phyloP scores from a whole-genome alignment of 768 basidiomycete species.

The Paxillus ammoniavirescens region DNA sequence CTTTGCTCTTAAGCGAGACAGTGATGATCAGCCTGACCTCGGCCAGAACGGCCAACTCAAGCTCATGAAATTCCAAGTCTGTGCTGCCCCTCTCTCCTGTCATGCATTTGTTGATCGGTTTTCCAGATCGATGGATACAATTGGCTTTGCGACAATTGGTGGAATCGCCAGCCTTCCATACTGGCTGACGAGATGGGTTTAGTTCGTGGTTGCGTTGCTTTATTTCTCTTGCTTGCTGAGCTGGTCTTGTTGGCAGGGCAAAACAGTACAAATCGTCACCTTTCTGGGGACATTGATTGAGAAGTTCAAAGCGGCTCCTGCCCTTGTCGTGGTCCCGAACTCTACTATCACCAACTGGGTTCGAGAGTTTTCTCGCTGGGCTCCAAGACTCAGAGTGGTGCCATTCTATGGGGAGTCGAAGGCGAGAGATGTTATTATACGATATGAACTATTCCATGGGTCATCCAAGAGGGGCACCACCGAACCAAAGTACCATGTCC shows the following conservation, averaged over 20 bases:
- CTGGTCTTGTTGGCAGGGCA: conserved; percentile 51
- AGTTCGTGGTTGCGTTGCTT: conserved; percentile 38
- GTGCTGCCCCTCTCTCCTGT: conserved; percentile 16
- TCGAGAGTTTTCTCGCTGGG: conserved; percentile 83
- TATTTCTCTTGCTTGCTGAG: conserved; percentile 5
- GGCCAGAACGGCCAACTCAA: conserved; percentile 62
- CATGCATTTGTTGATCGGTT: conserved; percentile 5
- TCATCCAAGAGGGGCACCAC: conserved; percentile 39
- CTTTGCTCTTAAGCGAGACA: conserved; percentile 42
- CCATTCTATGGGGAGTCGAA: conserved; percentile 83
- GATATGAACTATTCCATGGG: conserved; percentile 76
- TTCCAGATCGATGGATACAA: conserved; percentile 74
- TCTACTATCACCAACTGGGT: conserved; percentile 96
- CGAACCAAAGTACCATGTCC: conserved; percentile 77
- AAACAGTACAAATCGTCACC: conserved; percentile 89
- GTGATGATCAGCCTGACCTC: conserved; percentile 56
- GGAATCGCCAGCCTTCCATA: conserved; percentile 79
- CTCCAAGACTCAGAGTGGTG: conserved; percentile 68
- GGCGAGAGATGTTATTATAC: conserved; percentile 75
- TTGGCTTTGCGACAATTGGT: conserved; percentile 88
- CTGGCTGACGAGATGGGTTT: conserved; percentile 98
- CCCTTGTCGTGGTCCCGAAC: conserved; percentile 92
- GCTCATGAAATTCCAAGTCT: conserved; percentile 87
- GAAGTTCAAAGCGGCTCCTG: conserved; percentile 65
- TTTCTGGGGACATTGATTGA: conserved; percentile 69